Percentiles rank a stretch among this genome's conserved stretches.
phyloP scores from a whole-genome alignment of 345 rosid species.

The Salix brachista region DNA sequence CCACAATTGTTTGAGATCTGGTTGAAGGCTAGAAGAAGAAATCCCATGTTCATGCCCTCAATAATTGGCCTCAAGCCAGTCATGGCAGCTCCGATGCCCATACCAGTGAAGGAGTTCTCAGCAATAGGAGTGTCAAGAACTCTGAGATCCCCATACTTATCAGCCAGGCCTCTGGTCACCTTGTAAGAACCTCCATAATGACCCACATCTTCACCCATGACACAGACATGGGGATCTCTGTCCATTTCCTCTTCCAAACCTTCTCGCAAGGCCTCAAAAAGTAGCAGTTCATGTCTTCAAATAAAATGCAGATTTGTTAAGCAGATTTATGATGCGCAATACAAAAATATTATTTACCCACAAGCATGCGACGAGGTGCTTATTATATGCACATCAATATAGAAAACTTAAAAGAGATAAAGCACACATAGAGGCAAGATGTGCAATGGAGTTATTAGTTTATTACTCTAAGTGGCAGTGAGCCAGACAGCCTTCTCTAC shows the following conservation, averaged over 20 bases:
- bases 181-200: slow-evolving; percentile 97
- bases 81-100: slow-evolving; percentile 97
- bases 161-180: slow-evolving; percentile 76
- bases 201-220: slow-evolving; percentile 98
- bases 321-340: neutral
- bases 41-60: slow-evolving; percentile 99
- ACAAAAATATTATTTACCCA: neutral
- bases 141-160: slow-evolving; percentile 78
- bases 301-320: slow-evolving; percentile 1
- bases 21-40: slow-evolving; percentile 92
- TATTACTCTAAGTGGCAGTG: neutral
- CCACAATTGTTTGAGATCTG: slow-evolving; percentile 99
- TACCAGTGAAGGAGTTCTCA: slow-evolving; percentile 93
- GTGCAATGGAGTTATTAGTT: neutral
- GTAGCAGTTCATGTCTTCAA: slow-evolving; percentile 76
- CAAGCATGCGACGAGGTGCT: neutral
- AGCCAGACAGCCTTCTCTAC: neutral
- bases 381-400: neutral
- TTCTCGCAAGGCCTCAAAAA: slow-evolving; percentile 86
- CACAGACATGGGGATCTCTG: slow-evolving; percentile 74
- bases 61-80: slow-evolving; percentile 83
- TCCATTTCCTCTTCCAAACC: slow-evolving; percentile 99
- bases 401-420: neutral
- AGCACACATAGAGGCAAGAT: neutral
- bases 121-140: slow-evolving; percentile 96